Evolutionary conservation across 1,284 basidiomycete genomes (phyloP).

Genomic region (Ceratobasidium sp.): DNA sequence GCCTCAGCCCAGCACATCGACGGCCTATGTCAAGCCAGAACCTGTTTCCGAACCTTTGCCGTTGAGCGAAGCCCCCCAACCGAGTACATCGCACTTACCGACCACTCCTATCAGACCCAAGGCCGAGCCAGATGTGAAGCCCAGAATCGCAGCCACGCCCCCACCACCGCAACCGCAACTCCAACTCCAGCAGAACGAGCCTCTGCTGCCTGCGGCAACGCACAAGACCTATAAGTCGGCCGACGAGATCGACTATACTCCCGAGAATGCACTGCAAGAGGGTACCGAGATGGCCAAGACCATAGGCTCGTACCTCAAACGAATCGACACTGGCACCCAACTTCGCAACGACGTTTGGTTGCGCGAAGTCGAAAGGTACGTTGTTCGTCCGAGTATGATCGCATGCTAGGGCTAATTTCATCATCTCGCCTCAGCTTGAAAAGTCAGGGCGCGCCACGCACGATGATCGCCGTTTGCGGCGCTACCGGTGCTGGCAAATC

Average conservation of each 20-base stretch:
- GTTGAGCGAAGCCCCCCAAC: not conserved
- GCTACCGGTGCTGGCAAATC: slow-evolving; percentile 74
- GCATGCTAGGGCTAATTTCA: not conserved
- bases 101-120: not conserved
- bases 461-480: slow-evolving; percentile 72
- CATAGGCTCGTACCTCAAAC: slow-evolving; percentile 62
- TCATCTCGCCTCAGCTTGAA: slow-evolving; percentile 59
- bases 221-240: slow-evolving; percentile 54
- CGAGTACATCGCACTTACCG: too few relatives aligned
- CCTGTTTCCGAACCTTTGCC: slow-evolving; percentile 1
- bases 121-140: not conserved
- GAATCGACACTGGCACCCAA: slow-evolving; percentile 67
- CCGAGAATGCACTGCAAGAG: slow-evolving; percentile 66
- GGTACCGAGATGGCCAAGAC: slow-evolving; percentile 68
- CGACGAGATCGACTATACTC: slow-evolving; percentile 64
- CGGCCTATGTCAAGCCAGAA: not conserved
- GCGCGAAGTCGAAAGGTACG: slow-evolving; percentile 67
- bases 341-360: slow-evolving; percentile 71
- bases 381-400: slow-evolving; percentile 31
- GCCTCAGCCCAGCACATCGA: not conserved
- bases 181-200: slow-evolving; percentile 60
- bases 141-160: not conserved
- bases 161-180: not conserved
- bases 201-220: slow-evolving; percentile 51
- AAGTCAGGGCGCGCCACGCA: slow-evolving; percentile 66